Evolutionary conservation across 495 filamentous ascomycete species (phyloP), one percentile per base, ranked within the genome.

Genomic region (Annulohypoxylon nitens): DNA sequence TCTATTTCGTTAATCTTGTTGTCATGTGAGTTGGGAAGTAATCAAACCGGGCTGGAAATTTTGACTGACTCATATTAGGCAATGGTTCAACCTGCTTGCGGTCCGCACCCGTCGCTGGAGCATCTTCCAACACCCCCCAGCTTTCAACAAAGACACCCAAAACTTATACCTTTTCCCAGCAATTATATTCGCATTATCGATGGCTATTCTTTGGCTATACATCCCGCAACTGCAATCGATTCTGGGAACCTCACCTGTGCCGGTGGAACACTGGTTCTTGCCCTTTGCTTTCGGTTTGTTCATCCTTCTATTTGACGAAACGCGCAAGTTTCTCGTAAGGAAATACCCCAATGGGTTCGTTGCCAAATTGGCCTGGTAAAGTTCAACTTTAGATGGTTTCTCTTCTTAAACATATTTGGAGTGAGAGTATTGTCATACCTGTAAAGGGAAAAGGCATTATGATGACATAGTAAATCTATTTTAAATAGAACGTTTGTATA

Each of bases 1-100:
- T 93, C 39, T 93, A 93, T 72, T 93, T 93, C 69, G 86, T 93
- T 34, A 92, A 86, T n/a, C 80, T 93, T 8, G 90, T 93, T 6
- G 86, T 91, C 4, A 90, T 91, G 89, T 87, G 76, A 77, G 83
- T 74, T 1, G 16, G n/a, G 4, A 10, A 18, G 11, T 11, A 23
- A 39, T 12, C 12, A 3, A 14, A 36, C 26, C 23, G 1, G 10
- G 1, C 34, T 25, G 1, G 11, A n/a, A 30, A 26, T 43, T 10
- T 7, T 0, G 26, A 11, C 25, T 64, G 20, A 34, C 14, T 20
- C 53, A 1, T 1, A 3, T 25, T 33, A 88, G 86, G 81, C 91
- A 93, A 86, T 91, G 87, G 82, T 92, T 91, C 80, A 92, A 90
- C 75, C 83, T 93, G 10, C 83, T 93, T 61, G 86, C 84, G 4